Percentiles rank a stretch among this genome's conserved stretches.
Evolutionary conservation across 1,139 yeast species (phyloP).

Genomic region (Blastobotrys ciferrii): DNA sequence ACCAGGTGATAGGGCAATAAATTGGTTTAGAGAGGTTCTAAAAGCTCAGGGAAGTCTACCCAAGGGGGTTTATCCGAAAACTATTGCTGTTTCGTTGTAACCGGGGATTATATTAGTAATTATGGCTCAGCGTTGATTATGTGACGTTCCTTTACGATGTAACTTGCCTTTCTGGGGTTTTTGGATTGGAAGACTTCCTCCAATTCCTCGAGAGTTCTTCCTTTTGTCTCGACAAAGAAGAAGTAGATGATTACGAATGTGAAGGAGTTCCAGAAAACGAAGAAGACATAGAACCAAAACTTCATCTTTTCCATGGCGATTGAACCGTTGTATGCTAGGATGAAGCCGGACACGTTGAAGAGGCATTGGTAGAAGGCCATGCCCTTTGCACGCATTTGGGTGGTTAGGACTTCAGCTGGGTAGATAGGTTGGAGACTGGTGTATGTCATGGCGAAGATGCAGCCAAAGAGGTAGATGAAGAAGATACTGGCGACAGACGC

Average conservation of each 20-base stretch:
- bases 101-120: no score
- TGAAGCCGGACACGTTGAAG: constrained; percentile 18
- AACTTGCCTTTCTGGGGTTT: constrained; percentile 27
- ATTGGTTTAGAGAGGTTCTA: no score
- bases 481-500: constrained; percentile 21
- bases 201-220: constrained; percentile 49
- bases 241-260: constrained; percentile 36
- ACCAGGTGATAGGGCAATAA: no score
- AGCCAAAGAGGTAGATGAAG: constrained; percentile 41
- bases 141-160: constrained; percentile 8
- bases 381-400: constrained; percentile 39
- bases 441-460: constrained; percentile 30
- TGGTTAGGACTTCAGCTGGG: constrained; percentile 40
- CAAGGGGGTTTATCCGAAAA: no score
- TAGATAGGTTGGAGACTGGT: constrained; percentile 34
- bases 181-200: constrained; percentile 41
- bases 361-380: constrained; percentile 22
- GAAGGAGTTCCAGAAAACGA: constrained; percentile 27
- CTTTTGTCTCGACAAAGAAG: constrained; percentile 48
- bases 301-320: constrained; percentile 18
- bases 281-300: constrained; percentile 49
- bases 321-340: constrained; percentile 16
- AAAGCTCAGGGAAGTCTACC: no score
- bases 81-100: no score
- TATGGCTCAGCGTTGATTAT: not conserved